Base-by-base conservation (phyloP, 305 asterid species). In the Stenogyne calaminthoides region DNA sequence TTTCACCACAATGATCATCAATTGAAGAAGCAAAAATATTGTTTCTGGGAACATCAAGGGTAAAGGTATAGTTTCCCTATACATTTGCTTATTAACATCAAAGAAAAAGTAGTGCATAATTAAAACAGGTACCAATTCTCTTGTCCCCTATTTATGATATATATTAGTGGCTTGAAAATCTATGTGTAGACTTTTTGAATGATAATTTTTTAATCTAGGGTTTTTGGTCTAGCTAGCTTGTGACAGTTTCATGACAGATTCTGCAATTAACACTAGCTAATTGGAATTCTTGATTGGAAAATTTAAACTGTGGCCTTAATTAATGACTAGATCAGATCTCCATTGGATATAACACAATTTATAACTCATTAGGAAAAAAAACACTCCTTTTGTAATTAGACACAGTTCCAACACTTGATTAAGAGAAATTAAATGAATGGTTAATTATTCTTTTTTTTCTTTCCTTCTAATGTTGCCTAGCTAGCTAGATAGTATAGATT, bases 41-140 rank as follows among this genome's bases (percentile, higher is more conserved):
- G 27, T 20, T 14, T 52, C 57, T 56, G 34, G 51, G 51, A 14
- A 46, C 0, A 2, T 22, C 25, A 22, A 22, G 2, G 25, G 25
- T 22, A 54, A 54, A 54, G 29, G 14, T 54, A 54, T 54, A 16
- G 57, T 59, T 64, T 57, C 47, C 67, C 76, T 74, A 79, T 82
- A 78, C 15, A 12, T 22, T 46, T 55, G 75, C 69, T 75, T 78
- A 67, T 68, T 82, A 77, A 78, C 72, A 73, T 51, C 82, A 78
- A 54, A 52, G 27, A 47, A 47, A 46, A 46, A n/a, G n/a, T n/a
- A n/a, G 54, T 47, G 14, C 58, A 5, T 5, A 2, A n/a, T 49
- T 1, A 51, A 8, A 52, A 56, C 64, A 86, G 86, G 55, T 47
- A 47, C 19, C 55, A 14, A n/a, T 47, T 47, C 19, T 9, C 55